These are phyloP conservation scores for Phanerodontia chrysosporium DNA, from an alignment of 768 basidiomycete species.

Conservation along the genomic window DNA sequence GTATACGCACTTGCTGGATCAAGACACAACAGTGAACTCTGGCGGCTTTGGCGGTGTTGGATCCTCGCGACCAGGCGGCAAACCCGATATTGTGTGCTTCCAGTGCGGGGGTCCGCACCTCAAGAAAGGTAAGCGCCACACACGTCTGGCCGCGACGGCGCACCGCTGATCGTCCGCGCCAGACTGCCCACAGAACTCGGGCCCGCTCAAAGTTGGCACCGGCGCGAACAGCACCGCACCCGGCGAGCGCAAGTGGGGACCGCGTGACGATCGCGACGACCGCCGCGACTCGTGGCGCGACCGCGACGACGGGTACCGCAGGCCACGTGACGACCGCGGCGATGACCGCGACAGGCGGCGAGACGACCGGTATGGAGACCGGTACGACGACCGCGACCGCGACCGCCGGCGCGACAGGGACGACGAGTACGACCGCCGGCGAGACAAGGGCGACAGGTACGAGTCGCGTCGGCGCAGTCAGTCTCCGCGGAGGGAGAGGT, in stretches of 20 bases:
- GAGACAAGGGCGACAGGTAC: constrained; percentile 12
- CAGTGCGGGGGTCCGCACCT: constrained; percentile 91
- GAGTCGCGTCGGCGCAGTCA: background rate
- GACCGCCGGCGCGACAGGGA: constrained; percentile 12
- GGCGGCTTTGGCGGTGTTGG: constrained; percentile 66
- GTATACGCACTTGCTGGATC: constrained; percentile 93
- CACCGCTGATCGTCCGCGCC: background rate
- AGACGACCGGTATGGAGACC: constrained; percentile 8
- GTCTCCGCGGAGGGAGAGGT: constrained; percentile 18
- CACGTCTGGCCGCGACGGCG: background rate
- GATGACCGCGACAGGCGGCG: constrained; percentile 17
- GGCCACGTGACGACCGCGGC: constrained; percentile 20
- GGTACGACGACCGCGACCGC: constrained; percentile 14
- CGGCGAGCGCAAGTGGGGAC: constrained; percentile 23
- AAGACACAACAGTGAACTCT: constrained; percentile 73
- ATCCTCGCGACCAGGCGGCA: constrained; percentile 52
- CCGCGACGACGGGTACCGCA: constrained; percentile 15
- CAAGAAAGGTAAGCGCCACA: constrained; percentile 63
- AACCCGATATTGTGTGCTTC: constrained; percentile 59
- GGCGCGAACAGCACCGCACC: constrained; percentile 28
- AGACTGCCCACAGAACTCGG: constrained; percentile 35
- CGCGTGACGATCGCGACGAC: constrained; percentile 6
- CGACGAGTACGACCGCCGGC: constrained; percentile 7
- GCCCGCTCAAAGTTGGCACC: constrained; percentile 24
- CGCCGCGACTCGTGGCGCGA: constrained; percentile 9